Evolutionary conservation across 1,284 basidiomycete species (phyloP), one percentile per base, ranked within the genome.

Genomic region (Erythrobasidium hasegawianum): DNA sequence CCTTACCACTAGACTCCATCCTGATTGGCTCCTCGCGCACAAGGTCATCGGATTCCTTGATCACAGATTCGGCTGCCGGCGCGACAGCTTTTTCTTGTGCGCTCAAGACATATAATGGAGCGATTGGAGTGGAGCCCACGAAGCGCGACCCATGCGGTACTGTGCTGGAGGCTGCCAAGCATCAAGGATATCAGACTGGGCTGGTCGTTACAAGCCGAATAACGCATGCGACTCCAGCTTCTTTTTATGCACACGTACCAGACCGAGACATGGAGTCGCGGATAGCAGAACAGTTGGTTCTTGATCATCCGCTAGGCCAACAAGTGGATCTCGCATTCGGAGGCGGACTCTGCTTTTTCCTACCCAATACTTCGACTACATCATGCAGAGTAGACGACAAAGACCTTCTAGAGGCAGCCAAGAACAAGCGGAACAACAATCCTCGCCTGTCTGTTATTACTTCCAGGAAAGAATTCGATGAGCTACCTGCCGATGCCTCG

Each of bases 11-110:
- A 1, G 77, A 78, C 65, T 68, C 67, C 16, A 73, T 78, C 13
- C 69, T 78, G 22, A 73, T 78, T 14, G 77, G 77, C 1, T 70
- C 70, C 1, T 77, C 71, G 0, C 50, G 74, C 64, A 77, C 77
- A 1, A 53, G 76, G 33, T 75, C 74, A 9, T 72, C 75, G 9
- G 73, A 74, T 38, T 76, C 74, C 16, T 72, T 78, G 33, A 72
- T 78, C 49, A 78, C 77, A 16, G 77, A 78, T 68, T 76, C 75
- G 7, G 77, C 77, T 9, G 77, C 77, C 0, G 77, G 77, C 5
- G 77, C 77, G 1, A 78, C 77, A 5, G 77, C 77, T 1, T 78
- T 78, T 57, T 67, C 75, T n/a, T 77, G 76, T 56, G 76, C 67
- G 1, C 47, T 72, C 38, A 77, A 78, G 64, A 77, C 75, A 43